Percentiles rank a stretch among this genome's conserved stretches.
Evolutionary conservation across 129 eudicot genomes (phyloP).

Genomic region (Arctium minus): DNA sequence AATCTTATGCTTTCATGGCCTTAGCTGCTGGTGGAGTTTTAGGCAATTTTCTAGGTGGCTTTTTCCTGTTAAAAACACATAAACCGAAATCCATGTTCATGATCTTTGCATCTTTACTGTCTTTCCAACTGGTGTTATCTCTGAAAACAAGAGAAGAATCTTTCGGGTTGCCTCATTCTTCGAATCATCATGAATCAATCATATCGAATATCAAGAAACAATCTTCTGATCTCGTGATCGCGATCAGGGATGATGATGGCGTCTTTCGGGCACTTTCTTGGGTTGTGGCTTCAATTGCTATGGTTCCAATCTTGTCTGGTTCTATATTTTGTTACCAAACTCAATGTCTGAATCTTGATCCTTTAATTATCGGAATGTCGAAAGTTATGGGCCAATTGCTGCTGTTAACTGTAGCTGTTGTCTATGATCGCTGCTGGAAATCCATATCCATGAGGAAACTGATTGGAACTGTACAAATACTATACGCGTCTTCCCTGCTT

Average conservation of each 20-base stretch:
- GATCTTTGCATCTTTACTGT: conserved; percentile 54
- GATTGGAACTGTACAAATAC: conserved; percentile 42
- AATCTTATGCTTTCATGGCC: conserved; percentile 91
- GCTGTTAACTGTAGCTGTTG: conserved; percentile 51
- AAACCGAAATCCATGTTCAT: conserved; percentile 57
- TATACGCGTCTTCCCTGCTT: conserved; percentile 64
- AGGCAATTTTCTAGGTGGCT: conserved; percentile 79
- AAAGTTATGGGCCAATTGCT: conserved; percentile 71
- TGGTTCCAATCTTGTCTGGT: conserved; percentile 76
- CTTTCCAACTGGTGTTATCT: conserved; percentile 53
- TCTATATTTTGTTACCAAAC: conserved; percentile 93
- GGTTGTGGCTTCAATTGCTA: conserved; percentile 62
- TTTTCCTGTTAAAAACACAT: conserved; percentile 47
- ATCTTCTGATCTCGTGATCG: conserved; percentile 57
- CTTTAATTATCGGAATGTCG: conserved; percentile 74
- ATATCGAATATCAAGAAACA: conserved; percentile 42
- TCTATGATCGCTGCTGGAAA: conserved; percentile 64
- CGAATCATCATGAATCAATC: conserved; percentile 28
- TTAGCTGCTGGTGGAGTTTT: conserved; percentile 79
- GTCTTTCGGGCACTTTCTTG: conserved; percentile 57
- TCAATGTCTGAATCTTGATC: conserved; percentile 70
- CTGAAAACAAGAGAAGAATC: conserved; percentile 59
- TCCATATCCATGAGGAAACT: conserved; percentile 61
- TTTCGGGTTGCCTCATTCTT: conserved; percentile 45
- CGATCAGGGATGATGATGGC: conserved; percentile 43